Conservation (phyloP, 805 yeast genomes). For the Suhomyces sp. region DNA sequence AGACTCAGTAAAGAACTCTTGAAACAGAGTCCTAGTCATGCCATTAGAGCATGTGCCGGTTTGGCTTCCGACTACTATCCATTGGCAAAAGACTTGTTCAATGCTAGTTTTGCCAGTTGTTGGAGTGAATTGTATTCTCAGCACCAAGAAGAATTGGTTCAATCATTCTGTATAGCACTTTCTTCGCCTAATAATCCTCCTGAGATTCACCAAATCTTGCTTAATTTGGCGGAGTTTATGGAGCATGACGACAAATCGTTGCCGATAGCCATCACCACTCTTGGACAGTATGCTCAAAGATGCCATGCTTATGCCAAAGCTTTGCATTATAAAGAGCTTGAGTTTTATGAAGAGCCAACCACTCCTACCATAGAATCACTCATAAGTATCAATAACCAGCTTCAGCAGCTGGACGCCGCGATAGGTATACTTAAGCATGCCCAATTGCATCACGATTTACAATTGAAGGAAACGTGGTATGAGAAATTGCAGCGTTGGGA, state of each 20-base stretch:
- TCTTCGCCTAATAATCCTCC: slow-evolving; percentile 93
- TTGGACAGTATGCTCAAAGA: slow-evolving; percentile 89
- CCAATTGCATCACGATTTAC: slow-evolving; percentile 83
- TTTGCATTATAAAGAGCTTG: slow-evolving; percentile 90
- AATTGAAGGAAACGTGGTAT: slow-evolving; percentile 95
- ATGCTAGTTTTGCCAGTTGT: slow-evolving; percentile 91
- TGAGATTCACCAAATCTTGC: slow-evolving; percentile 84
- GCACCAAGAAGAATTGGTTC: slow-evolving; percentile 85
- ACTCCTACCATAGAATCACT: slow-evolving; percentile 89
- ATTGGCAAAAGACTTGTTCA: slow-evolving; percentile 84
- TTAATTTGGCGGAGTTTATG: slow-evolving; percentile 92
- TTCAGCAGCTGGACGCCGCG: slow-evolving; percentile 97
- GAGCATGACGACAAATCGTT: slow-evolving; percentile 95
- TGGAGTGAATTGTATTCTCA: slow-evolving; percentile 91
- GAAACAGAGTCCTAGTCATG: slow-evolving; percentile 92
- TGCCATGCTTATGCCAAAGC: slow-evolving; percentile 99
- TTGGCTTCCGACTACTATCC: slow-evolving; percentile 86
- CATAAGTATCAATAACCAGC: slow-evolving; percentile 87
- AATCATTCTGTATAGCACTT: slow-evolving; percentile 79
- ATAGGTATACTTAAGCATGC: slow-evolving; percentile 95
- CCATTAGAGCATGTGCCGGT: slow-evolving; percentile 87
- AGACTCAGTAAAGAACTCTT: slow-evolving; percentile 79
- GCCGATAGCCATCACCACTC: slow-evolving; percentile 84
- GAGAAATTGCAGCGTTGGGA: slow-evolving; percentile 98
- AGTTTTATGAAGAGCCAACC: slow-evolving; percentile 89